Conservation (phyloP, 768 basidiomycete species). For the Gloeostereum incarnatum region DNA sequence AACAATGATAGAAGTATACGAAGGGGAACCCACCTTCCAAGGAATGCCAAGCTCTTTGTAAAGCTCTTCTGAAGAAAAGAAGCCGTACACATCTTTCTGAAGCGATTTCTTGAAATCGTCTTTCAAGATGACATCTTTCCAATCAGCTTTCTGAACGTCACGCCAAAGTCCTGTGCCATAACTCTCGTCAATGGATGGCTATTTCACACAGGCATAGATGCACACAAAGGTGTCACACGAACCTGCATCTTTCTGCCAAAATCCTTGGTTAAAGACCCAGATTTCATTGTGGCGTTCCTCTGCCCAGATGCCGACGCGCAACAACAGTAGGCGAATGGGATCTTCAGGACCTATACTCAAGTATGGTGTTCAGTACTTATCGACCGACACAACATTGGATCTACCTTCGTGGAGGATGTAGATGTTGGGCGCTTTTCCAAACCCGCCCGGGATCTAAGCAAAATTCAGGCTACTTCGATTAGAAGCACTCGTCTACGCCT, state of each 20-base stretch:
- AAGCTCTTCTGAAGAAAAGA: slow-evolving; percentile 65
- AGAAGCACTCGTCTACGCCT: slow-evolving; percentile 9
- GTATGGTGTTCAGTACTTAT: background rate
- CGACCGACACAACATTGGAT: background rate
- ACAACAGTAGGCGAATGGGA: slow-evolving; percentile 37
- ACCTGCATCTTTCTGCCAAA: slow-evolving; percentile 56
- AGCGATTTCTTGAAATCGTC: slow-evolving; percentile 57
- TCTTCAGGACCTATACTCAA: slow-evolving; percentile 32
- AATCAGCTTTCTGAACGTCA: slow-evolving; percentile 54
- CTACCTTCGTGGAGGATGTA: slow-evolving; percentile 56
- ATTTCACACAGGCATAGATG: too few relatives aligned
- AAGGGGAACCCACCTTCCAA: slow-evolving; percentile 54
- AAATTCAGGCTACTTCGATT: background rate
- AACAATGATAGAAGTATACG: background rate
- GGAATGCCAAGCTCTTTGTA: slow-evolving; percentile 73
- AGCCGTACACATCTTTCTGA: slow-evolving; percentile 69
- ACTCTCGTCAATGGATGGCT: too few relatives aligned
- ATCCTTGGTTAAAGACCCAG: slow-evolving; percentile 68
- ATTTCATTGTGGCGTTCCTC: slow-evolving; percentile 58
- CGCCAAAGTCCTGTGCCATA: slow-evolving; percentile 58
- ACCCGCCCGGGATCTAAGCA: slow-evolving; percentile 20
- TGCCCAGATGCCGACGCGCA: slow-evolving; percentile 41
- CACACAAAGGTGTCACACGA: too few relatives aligned
- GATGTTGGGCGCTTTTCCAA: slow-evolving; percentile 20
- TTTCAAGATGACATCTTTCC: slow-evolving; percentile 69